Evolutionary conservation across 495 filamentous ascomycete species (phyloP).

Genomic region (Lepraria neglecta): DNA sequence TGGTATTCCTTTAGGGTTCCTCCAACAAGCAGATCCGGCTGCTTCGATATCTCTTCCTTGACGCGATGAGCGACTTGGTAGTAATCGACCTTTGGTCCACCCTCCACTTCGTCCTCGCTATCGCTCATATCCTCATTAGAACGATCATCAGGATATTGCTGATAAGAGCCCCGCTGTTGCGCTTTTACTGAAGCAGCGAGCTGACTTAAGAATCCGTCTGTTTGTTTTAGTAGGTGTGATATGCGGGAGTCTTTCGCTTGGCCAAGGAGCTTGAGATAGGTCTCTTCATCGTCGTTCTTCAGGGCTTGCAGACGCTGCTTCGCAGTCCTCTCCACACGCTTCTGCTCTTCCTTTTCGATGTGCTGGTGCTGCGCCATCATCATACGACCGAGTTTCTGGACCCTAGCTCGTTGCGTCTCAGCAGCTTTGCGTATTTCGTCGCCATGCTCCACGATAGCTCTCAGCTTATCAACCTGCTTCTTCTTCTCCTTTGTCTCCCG

Average conservation of each 20-base stretch:
- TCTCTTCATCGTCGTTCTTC: slow-evolving; percentile 98
- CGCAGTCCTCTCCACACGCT: slow-evolving; percentile 89
- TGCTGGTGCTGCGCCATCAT: slow-evolving; percentile 86
- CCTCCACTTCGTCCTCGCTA: slow-evolving; percentile 58
- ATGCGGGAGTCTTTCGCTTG: slow-evolving; percentile 99
- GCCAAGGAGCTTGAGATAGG: slow-evolving; percentile 90
- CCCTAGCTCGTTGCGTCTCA: slow-evolving; percentile 53
- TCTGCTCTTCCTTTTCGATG: slow-evolving; percentile 98
- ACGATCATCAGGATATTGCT: slow-evolving; percentile 65
- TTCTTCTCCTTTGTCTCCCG: slow-evolving; percentile 91
- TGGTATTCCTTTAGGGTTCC: slow-evolving; percentile 96
- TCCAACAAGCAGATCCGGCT: slow-evolving; percentile 80
- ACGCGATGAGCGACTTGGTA: slow-evolving; percentile 95
- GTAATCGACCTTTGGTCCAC: slow-evolving; percentile 81
- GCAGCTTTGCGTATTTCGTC: slow-evolving; percentile 55
- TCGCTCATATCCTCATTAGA: slow-evolving; percentile 49
- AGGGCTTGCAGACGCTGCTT: slow-evolving; percentile 98
- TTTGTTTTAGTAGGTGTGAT: slow-evolving; percentile 90
- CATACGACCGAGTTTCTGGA: slow-evolving; percentile 77
- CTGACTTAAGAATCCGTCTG: slow-evolving; percentile 92
- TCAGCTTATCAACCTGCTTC: slow-evolving; percentile 86
- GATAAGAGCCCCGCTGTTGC: slow-evolving; percentile 76
- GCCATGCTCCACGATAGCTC: slow-evolving; percentile 62
- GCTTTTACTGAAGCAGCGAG: slow-evolving; percentile 86
- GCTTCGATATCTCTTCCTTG: slow-evolving; percentile 78